phyloP scores from a whole-genome alignment of 83 land plant species.

The Larix sibirica region DNA sequence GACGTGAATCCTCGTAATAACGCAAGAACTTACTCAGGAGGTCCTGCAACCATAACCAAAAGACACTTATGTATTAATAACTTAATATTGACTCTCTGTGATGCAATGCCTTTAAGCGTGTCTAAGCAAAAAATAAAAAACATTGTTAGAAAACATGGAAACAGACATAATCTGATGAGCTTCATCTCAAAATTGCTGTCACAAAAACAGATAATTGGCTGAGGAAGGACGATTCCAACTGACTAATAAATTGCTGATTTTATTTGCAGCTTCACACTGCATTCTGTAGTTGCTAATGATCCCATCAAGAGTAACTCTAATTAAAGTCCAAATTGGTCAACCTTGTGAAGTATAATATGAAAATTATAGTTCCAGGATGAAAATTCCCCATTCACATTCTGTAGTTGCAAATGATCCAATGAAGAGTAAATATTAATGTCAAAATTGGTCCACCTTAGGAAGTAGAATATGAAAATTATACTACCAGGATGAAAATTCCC shows the following conservation, averaged over 20 bases:
- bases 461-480: no score
- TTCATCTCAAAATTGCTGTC: background rate
- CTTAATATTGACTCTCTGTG: background rate
- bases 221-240: background rate
- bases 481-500: no score
- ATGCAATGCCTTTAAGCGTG: background rate
- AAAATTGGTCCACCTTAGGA: no score
- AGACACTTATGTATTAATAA: background rate
- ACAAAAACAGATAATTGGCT: no score
- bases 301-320: background rate
- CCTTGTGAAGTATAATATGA: background rate
- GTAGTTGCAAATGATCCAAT: background rate
- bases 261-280: conserved; percentile 1
- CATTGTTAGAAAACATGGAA: background rate
- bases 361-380: no score
- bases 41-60: conserved; percentile 40
- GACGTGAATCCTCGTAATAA: conserved; percentile 63
- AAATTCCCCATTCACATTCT: no score
- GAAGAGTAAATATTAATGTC: background rate
- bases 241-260: background rate
- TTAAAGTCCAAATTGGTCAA: background rate
- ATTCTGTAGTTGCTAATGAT: background rate
- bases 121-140: background rate
- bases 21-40: conserved; percentile 61
- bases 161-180: background rate